Evolutionary conservation across 257 asterid genomes (phyloP).

Genomic region (Jasminum sambac): DNA sequence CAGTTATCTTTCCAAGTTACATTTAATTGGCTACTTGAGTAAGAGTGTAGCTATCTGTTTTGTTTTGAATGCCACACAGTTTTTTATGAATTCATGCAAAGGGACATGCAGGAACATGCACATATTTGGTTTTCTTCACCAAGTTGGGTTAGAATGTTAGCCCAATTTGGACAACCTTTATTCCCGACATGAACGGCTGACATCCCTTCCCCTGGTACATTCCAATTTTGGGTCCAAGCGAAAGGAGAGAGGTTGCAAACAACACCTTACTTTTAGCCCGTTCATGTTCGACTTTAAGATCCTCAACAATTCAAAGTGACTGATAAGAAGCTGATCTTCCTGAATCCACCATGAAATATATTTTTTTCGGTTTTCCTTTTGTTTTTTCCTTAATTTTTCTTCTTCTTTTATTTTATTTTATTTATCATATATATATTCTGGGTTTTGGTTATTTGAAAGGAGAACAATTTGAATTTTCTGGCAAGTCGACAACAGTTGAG

Average conservation of each 20-base stretch:
- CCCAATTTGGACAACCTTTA: too few species aligned
- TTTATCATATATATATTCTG: neutral
- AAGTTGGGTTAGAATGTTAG: too few species aligned
- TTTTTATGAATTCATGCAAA: neutral
- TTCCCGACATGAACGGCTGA: too few species aligned
- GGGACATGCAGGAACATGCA: neutral
- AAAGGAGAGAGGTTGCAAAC: too few species aligned
- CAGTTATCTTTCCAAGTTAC: neutral
- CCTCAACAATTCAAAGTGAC: too few species aligned
- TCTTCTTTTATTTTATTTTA: neutral
- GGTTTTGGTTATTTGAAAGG: neutral
- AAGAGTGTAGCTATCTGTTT: neutral
- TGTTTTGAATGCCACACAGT: neutral
- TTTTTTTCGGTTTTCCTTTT: neutral
- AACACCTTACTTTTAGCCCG: too few species aligned
- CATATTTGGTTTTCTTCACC: too few species aligned
- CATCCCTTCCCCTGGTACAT: too few species aligned
- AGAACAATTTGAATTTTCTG: neutral
- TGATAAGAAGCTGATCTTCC: too few species aligned
- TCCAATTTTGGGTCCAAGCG: too few species aligned
- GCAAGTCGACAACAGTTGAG: neutral
- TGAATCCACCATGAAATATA: too few species aligned
- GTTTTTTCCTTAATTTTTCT: neutral
- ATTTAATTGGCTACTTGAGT: neutral
- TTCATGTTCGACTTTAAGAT: too few species aligned